A percentile compares a stretch with the other conserved stretches of the same genome.
Conservation (phyloP, 2,329 filamentous ascomycete genomes). For the Bipolaris sorokiniana region DNA sequence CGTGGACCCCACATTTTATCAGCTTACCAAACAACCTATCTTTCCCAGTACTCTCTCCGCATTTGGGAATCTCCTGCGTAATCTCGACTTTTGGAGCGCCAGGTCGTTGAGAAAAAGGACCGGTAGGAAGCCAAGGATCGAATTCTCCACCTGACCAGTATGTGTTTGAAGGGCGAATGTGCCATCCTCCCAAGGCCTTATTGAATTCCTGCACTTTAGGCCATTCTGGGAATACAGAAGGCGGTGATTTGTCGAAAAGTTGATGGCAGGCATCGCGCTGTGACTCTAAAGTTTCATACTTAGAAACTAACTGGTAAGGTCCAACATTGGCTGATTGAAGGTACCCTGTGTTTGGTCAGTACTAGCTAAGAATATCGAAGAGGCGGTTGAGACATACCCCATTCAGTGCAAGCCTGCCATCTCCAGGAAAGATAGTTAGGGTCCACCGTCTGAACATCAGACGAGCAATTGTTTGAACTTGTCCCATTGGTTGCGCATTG, state of each 20-base stretch:
- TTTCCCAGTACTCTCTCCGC: conserved; percentile 46
- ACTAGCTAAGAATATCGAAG: neutral
- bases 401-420: conserved; percentile 62
- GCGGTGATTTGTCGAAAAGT: conserved; percentile 8
- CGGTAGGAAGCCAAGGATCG: conserved; percentile 60
- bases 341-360: conserved; percentile 44
- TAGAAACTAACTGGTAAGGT: conserved; percentile 55
- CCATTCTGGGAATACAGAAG: conserved; percentile 43
- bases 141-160: conserved; percentile 60
- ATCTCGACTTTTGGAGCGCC: conserved; percentile 47
- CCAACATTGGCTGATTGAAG: conserved; percentile 58
- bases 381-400: conserved; percentile 42
- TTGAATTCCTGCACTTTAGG: conserved; percentile 51
- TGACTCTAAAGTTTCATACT: conserved; percentile 55
- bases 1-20: conserved; percentile 54
- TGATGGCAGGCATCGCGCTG: conserved; percentile 55
- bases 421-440: conserved; percentile 54
- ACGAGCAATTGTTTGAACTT: conserved; percentile 43
- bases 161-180: conserved; percentile 58
- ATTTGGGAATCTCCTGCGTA: conserved; percentile 29
- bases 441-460: conserved; percentile 46
- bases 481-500: conserved; percentile 49
- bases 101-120: conserved; percentile 50
- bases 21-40: conserved; percentile 57
- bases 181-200: conserved; percentile 57